Evolutionary conservation across 2,329 filamentous ascomycete species (phyloP), one percentile per base, ranked within the genome.

Genomic region (Colletotrichum sp.): DNA sequence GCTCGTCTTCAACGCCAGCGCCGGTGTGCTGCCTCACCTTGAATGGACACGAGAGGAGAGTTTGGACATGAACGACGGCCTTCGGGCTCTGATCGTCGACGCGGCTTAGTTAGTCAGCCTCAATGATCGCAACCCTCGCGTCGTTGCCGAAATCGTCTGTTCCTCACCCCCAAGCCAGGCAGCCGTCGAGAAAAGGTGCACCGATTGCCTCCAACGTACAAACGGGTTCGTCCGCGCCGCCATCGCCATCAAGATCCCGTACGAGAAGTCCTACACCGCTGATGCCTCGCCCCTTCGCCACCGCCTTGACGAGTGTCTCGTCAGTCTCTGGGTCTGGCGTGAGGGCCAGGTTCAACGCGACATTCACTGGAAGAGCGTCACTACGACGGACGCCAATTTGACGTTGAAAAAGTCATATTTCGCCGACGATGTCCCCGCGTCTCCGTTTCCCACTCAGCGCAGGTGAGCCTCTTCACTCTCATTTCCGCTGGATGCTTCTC

Each of bases 391-490:
- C 15, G 61, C 61, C 21, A 16, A 10, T 21, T 24, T 65, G 61
- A 65, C 60, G n/a, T n/a, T 63, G 60, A 34, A 63, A 18, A 63
- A 63, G 32, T 63, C 60, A 0, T 63, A 63, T 3, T 63, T 63
- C 60, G 36, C 60, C 28, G 60, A 63, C 60, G 18, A 36, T 15
- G 30, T 21, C 60, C 30, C 30, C n/a, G 60, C 9, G 30, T 32
- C 18, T 36, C 30, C 30, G 15, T 21, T 24, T 21, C 60, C 28
- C 60, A 34, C 30, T 21, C 28, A 34, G 60, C 60, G 16, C 60
- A 39, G 60, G 60, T 1, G 78, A 55, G 92, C 92, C 78, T 24
- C 30, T 63, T 32, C 88, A 55, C 52, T 55, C 52, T 55, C 52
- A 6, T 24, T 13, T 55, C 52, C 21, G n/a, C 52, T 55, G 18